A percentile compares a stretch with the other conserved stretches of the same genome.
Conservation (phyloP, 2,329 filamentous ascomycete genomes). For the Fusarium domesticum region DNA sequence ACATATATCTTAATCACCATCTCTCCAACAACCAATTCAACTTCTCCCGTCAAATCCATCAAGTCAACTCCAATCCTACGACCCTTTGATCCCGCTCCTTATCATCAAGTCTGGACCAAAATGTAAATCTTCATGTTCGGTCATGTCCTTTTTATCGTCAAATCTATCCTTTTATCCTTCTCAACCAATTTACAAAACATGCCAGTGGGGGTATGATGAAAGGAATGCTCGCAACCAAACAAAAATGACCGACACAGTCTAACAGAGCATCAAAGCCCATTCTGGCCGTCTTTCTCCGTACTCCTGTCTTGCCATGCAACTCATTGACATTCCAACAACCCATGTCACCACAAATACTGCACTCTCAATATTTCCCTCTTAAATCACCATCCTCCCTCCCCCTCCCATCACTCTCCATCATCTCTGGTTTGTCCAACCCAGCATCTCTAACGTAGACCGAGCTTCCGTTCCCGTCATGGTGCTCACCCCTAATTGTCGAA, state of each 20-base stretch:
- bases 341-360: constrained; percentile 28
- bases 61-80: too few relatives aligned
- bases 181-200: constrained; percentile 27
- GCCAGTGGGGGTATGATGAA: constrained; percentile 29
- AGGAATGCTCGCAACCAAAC: constrained; percentile 29
- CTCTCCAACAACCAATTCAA: background rate
- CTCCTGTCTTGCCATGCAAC: constrained; percentile 33
- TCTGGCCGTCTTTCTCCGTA: constrained; percentile 24
- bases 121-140: background rate
- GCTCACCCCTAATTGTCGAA: constrained; percentile 56
- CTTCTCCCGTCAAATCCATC: too few relatives aligned
- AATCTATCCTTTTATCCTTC: constrained; percentile 25
- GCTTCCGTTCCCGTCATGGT: constrained; percentile 55
- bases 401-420: constrained; percentile 15
- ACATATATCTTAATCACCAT: background rate
- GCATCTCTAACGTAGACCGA: constrained; percentile 52
- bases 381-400: constrained; percentile 18
- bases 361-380: constrained; percentile 16
- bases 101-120: too few relatives aligned
- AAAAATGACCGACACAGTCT: constrained; percentile 22
- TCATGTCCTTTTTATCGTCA: constrained; percentile 32
- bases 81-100: too few relatives aligned
- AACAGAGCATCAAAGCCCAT: constrained; percentile 15
- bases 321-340: constrained; percentile 32
- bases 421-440: constrained; percentile 49